phyloP scores from a whole-genome alignment of 208 protist species.

The Leishmania tropica region DNA sequence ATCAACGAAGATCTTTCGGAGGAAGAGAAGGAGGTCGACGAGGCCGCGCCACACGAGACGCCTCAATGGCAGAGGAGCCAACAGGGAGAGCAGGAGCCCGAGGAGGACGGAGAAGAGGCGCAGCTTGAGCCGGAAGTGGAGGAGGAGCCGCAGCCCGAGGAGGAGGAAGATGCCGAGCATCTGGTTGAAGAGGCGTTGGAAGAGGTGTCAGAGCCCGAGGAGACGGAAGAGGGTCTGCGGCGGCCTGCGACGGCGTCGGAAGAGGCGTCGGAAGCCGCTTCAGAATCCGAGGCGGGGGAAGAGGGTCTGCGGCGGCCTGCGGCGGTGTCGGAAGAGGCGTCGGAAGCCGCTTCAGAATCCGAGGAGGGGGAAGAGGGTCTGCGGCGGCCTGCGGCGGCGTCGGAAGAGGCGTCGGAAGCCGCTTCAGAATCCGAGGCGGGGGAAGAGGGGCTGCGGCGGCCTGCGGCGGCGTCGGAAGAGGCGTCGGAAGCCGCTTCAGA shows the following conservation, averaged over 20 bases:
- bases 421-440: slow-evolving; percentile 10
- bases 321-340: too few relatives aligned
- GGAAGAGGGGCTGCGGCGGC: slow-evolving; percentile 14
- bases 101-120: background rate
- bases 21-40: slow-evolving; percentile 10
- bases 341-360: background rate
- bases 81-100: background rate
- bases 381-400: background rate
- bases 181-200: slow-evolving; percentile 7
- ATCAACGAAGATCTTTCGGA: slow-evolving; percentile 16
- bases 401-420: background rate
- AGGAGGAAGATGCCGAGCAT: slow-evolving; percentile 1
- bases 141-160: slow-evolving; percentile 11
- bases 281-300: too few relatives aligned
- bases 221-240: background rate
- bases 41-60: background rate
- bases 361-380: background rate
- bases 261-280: too few relatives aligned
- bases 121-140: background rate
- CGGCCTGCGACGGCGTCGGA: too few relatives aligned
- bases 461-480: background rate
- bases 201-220: slow-evolving; percentile 23
- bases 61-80: background rate
- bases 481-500: background rate
- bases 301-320: too few relatives aligned